phyloP scores from a whole-genome alignment of 768 basidiomycete species.

The Termitomyces sp. region DNA sequence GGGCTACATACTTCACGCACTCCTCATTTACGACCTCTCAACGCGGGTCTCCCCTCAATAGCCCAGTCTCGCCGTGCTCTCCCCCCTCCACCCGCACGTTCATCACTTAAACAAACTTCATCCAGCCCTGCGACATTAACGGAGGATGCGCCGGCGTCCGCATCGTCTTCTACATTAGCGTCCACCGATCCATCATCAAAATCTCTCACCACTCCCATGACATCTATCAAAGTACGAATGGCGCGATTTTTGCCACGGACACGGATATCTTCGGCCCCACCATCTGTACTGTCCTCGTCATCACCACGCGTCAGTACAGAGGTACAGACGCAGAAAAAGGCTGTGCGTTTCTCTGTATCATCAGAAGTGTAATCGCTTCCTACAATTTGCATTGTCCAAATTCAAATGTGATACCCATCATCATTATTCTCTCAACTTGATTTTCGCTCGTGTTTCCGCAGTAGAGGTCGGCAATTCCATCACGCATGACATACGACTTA shows the following conservation, averaged over 20 bases:
- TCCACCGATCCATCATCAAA: conserved; percentile 31
- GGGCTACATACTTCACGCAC: conserved; percentile 75
- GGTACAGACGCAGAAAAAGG: conserved; percentile 44
- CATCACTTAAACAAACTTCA: conserved; percentile 59
- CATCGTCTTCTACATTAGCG: conserved; percentile 46
- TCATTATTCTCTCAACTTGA: conserved; percentile 13
- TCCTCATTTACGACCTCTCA: conserved; percentile 57
- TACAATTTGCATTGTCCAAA: not conserved
- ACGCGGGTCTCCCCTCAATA: conserved; percentile 23
- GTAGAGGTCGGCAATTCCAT: not conserved
- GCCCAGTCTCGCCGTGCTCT: conserved; percentile 30
- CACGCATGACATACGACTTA: not conserved
- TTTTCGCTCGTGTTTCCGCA: not conserved
- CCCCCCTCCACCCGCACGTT: conserved; percentile 57
- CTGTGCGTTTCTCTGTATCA: conserved; percentile 51
- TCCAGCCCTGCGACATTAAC: conserved; percentile 32
- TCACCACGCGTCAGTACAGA: conserved; percentile 38
- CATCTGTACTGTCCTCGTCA: conserved; percentile 26
- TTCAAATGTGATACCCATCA: conserved; percentile 13
- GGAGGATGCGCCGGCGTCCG: conserved; percentile 37
- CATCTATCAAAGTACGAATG: conserved; percentile 41
- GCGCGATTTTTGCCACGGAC: conserved; percentile 46
- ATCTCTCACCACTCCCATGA: conserved; percentile 13
- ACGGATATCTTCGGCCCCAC: conserved; percentile 35
- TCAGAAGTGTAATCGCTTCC: conserved; percentile 10